phyloP scores from a whole-genome alignment of 2,329 filamentous ascomycete genomes.

The Cyphellophora europaea region DNA sequence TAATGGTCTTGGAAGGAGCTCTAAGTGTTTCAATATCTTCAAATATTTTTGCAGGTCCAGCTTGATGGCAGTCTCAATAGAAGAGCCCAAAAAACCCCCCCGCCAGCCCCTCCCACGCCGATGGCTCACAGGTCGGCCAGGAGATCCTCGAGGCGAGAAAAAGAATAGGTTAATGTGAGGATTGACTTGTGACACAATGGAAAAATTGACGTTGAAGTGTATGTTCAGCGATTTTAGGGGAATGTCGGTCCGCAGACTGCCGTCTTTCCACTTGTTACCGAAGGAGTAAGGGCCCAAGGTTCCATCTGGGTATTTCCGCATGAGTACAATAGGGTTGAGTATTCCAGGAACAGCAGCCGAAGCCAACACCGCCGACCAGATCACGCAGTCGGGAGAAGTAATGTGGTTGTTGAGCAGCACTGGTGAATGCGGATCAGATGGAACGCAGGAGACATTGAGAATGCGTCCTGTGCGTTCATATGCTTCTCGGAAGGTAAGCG shows the following conservation, averaged over 20 bases:
- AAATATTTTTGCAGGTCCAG: conserved; percentile 97
- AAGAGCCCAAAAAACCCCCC: conserved; percentile 86
- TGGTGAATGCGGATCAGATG: conserved; percentile 86
- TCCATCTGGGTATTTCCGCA: conserved; percentile 73
- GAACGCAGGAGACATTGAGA: conserved; percentile 90
- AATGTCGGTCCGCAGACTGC: conserved; percentile 86
- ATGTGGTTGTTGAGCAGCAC: conserved; percentile 92
- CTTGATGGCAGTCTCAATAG: conserved; percentile 89
- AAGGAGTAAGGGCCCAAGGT: conserved; percentile 83
- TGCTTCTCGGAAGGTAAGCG: conserved; percentile 88
- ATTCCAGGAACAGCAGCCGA: conserved; percentile 95
- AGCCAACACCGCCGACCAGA: conserved; percentile 93
- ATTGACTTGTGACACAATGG: conserved; percentile 79
- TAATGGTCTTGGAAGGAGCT: conserved; percentile 78
- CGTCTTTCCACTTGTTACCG: conserved; percentile 99
- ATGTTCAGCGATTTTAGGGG: conserved; percentile 88
- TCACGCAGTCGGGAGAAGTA: conserved; percentile 90
- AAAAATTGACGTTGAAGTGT: conserved; percentile 98
- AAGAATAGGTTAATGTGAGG: conserved; percentile 98
- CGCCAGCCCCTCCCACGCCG: conserved; percentile 90
- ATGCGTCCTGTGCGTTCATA: conserved; percentile 90
- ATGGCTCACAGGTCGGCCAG: conserved; percentile 89
- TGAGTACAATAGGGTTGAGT: conserved; percentile 86
- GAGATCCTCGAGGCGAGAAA: conserved; percentile 86
- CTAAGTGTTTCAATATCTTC: conserved; percentile 83